These are phyloP conservation scores for Candida chauliodis DNA, from an alignment of 805 yeast species.

Conservation along the genomic window DNA sequence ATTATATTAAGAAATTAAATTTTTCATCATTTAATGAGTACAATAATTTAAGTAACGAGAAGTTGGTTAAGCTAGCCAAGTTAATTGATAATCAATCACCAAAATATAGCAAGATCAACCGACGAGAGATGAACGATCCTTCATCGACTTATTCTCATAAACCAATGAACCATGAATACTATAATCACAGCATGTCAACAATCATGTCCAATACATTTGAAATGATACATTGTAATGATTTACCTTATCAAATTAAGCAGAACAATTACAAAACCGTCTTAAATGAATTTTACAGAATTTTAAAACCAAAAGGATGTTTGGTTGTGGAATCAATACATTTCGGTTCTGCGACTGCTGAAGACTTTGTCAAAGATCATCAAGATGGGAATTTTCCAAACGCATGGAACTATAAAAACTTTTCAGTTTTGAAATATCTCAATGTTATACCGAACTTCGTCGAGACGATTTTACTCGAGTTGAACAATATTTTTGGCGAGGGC, in stretches of 20 bases:
- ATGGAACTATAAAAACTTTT: constrained; percentile 8
- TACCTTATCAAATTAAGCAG: constrained; percentile 28
- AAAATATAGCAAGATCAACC: constrained; percentile 12
- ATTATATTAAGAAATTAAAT: constrained; percentile 19
- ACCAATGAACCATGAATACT: constrained; percentile 32
- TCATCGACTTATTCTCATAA: constrained; percentile 18
- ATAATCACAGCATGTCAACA: constrained; percentile 19
- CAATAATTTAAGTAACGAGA: constrained; percentile 17
- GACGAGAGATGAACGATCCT: constrained; percentile 16
- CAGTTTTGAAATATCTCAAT: constrained; percentile 13
- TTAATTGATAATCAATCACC: constrained; percentile 18
- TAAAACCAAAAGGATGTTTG: constrained; percentile 32
- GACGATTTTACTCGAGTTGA: constrained; percentile 19
- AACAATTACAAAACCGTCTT: constrained; percentile 23
- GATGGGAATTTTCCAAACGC: constrained; percentile 7
- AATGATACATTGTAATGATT: constrained; percentile 34
- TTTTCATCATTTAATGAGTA: constrained; percentile 31
- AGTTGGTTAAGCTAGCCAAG: constrained; percentile 18
- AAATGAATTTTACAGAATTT: constrained; percentile 31
- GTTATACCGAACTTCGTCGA: constrained; percentile 25
- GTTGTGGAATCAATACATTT: constrained; percentile 14
- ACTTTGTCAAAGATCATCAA: constrained; percentile 9
- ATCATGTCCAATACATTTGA: constrained; percentile 30
- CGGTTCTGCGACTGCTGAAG: constrained; percentile 10
- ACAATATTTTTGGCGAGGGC: constrained; percentile 27